Evolutionary conservation across 768 basidiomycete species (phyloP).

Genomic region (Ramaria sp.): DNA sequence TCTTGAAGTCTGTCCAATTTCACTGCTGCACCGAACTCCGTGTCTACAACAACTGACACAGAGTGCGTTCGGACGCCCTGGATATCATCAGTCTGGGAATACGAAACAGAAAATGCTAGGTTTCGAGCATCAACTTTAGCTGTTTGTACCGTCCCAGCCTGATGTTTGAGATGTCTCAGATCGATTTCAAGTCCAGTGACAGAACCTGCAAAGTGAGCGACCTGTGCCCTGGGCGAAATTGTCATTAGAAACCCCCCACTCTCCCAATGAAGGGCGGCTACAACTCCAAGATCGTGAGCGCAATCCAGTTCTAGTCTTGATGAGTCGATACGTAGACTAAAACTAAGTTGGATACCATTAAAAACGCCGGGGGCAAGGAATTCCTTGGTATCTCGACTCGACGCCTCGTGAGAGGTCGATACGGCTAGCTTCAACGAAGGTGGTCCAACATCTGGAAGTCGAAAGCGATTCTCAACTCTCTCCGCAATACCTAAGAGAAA

Average conservation of each 20-base stretch:
- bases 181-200: constrained; percentile 75
- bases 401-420: neutral
- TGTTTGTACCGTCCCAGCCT: constrained; percentile 60
- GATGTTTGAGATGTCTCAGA: constrained; percentile 44
- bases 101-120: constrained; percentile 65
- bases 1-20: constrained; percentile 85
- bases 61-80: constrained; percentile 31
- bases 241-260: constrained; percentile 85
- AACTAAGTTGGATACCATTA: constrained; percentile 54
- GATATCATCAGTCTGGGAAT: constrained; percentile 38
- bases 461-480: constrained; percentile 60
- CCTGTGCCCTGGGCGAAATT: constrained; percentile 62
- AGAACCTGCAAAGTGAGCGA: constrained; percentile 62
- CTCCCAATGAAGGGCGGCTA: constrained; percentile 83
- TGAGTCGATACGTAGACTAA: constrained; percentile 86
- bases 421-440: neutral
- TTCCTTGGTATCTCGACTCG: neutral
- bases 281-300: constrained; percentile 86
- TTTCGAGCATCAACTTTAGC: constrained; percentile 73
- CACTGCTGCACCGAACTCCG: constrained; percentile 69
- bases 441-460: constrained; percentile 29
- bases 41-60: constrained; percentile 72
- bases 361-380: constrained; percentile 19
- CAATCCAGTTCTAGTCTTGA: constrained; percentile 83
- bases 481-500: constrained; percentile 72